phyloP scores from a whole-genome alignment of 345 rosid genomes.

The Excoecaria cochinchinensis region DNA sequence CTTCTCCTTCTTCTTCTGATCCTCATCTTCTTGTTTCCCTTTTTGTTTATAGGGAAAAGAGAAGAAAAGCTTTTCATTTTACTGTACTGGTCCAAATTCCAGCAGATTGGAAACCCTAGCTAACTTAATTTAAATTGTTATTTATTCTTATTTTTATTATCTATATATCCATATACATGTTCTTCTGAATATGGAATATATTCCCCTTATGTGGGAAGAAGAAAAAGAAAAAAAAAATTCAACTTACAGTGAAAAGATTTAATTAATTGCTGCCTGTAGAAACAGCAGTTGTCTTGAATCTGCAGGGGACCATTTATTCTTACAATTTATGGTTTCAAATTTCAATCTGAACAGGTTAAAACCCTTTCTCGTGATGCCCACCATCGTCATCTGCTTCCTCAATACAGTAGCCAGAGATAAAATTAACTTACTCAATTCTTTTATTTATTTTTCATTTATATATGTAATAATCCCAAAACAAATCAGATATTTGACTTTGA shows the following conservation, averaged over 20 bases:
- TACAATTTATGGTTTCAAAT: conserved; percentile 6
- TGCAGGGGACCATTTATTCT: conserved; percentile 27
- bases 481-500: too few relatives aligned
- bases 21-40: neutral
- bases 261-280: conserved; percentile 20
- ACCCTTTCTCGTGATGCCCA: conserved; percentile 23
- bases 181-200: neutral
- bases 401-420: conserved; percentile 15
- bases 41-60: neutral
- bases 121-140: too few relatives aligned
- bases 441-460: neutral
- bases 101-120: neutral
- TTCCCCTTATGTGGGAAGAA: conserved; percentile 1
- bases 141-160: too few relatives aligned
- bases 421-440: neutral
- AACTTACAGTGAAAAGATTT: neutral
- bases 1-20: neutral
- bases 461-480: too few relatives aligned
- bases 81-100: neutral
- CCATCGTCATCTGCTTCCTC: neutral
- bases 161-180: too few relatives aligned
- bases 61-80: neutral
- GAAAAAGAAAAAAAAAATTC: neutral
- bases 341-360: conserved; percentile 2
- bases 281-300: conserved; percentile 19